phyloP scores from a whole-genome alignment of 768 basidiomycete species.

The Baorangia bicolor region DNA sequence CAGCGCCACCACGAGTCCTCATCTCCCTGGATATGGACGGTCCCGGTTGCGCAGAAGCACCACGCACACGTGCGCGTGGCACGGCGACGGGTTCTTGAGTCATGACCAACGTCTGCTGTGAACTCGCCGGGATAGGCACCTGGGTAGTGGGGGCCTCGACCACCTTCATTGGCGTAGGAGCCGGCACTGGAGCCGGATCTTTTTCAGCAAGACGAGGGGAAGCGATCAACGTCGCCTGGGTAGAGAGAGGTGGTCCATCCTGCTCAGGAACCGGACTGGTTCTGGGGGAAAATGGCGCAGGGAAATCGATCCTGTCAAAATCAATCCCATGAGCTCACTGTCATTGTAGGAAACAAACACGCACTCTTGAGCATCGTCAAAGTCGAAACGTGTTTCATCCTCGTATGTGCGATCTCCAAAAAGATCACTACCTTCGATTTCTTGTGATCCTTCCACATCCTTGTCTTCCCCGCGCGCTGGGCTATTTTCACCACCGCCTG shows the following conservation, averaged over 20 bases:
- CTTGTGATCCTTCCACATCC: background rate
- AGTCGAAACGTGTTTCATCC: background rate
- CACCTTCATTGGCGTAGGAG: background rate
- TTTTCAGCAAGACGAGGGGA: constrained; percentile 15
- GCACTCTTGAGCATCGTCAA: constrained; percentile 8
- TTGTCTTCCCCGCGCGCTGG: background rate
- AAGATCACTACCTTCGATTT: constrained; percentile 17
- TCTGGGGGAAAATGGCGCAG: background rate
- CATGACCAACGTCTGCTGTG: constrained; percentile 10
- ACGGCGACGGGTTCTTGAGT: background rate
- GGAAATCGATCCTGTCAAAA: constrained; percentile 2
- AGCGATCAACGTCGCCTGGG: constrained; percentile 27
- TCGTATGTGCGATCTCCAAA: constrained; percentile 22
- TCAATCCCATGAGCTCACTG: background rate
- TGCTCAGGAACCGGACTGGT: background rate
- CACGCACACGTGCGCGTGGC: constrained; percentile 7
- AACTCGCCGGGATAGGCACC: too few species aligned
- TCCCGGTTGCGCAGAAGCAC: constrained; percentile 13
- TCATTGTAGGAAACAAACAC: background rate
- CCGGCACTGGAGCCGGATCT: background rate
- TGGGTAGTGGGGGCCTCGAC: too few species aligned
- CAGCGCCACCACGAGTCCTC: background rate
- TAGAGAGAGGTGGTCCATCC: constrained; percentile 15
- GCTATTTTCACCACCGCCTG: background rate
- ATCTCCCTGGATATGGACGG: constrained; percentile 1